phyloP scores from a whole-genome alignment of 768 basidiomycete species.

The Phylloporus arenicola region DNA sequence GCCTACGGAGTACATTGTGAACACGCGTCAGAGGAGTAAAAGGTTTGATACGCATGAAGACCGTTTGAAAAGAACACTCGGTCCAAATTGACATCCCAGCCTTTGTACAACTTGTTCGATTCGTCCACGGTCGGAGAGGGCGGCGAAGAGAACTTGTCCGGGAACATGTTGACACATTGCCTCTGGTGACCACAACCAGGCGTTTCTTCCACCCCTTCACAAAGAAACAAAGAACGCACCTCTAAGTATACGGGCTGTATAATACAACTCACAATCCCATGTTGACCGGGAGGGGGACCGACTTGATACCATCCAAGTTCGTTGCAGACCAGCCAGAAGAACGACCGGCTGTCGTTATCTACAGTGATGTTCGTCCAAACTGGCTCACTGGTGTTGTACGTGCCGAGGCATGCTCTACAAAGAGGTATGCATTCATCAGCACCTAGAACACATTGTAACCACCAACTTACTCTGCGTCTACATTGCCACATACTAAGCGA shows the following conservation, averaged over 20 bases:
- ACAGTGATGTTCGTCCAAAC: slow-evolving; percentile 53
- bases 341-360: slow-evolving; percentile 54
- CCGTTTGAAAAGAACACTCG: slow-evolving; percentile 69
- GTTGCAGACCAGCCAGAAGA: slow-evolving; percentile 72
- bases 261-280: slow-evolving; percentile 32
- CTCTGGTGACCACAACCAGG: slow-evolving; percentile 35
- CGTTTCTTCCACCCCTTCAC: too few relatives aligned
- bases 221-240: slow-evolving; percentile 9
- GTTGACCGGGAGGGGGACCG: slow-evolving; percentile 34
- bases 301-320: slow-evolving; percentile 55
- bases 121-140: slow-evolving; percentile 45
- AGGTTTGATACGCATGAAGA: slow-evolving; percentile 40
- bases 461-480: slow-evolving; percentile 42
- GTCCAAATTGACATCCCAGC: slow-evolving; percentile 56
- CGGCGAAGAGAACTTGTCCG: slow-evolving; percentile 46
- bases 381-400: slow-evolving; percentile 33
- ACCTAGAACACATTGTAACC: neutral
- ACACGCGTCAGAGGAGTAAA: neutral
- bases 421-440: slow-evolving; percentile 33
- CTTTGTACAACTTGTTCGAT: slow-evolving; percentile 48
- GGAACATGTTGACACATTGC: slow-evolving; percentile 66
- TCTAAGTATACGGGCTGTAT: slow-evolving; percentile 26
- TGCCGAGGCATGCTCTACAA: slow-evolving; percentile 35
- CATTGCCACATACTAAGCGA: slow-evolving; percentile 45
- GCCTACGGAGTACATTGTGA: neutral